Base-by-base conservation (phyloP, 2,329 filamentous ascomycete genomes). In the Cladosporium sp. region DNA sequence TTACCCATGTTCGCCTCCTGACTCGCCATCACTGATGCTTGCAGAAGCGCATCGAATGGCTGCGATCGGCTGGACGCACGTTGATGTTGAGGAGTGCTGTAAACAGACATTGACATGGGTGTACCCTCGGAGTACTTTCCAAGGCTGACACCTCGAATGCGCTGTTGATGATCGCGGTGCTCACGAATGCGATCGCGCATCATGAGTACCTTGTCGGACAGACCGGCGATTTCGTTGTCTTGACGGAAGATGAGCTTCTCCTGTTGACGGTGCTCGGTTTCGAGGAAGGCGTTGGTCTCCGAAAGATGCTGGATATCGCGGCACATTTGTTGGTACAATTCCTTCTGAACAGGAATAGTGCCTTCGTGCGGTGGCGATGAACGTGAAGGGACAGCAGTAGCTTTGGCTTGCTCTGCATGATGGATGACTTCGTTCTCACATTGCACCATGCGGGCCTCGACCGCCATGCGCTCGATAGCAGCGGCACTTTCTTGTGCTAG, bases 371-470 rank as follows among this genome's bases (percentile, higher is more conserved):
- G 79, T 51, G 85, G 81, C 3, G 80, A 37, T 17, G 59, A 58
- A 39, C 66, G 67, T 9, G 61, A 54, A 5, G 77, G 19, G 76
- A 78, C 6, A 75, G 74, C 63, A 75, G 80, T 57, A 82, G 74
- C 59, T 79, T 84, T 52, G 82, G 83, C 52, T 69, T 88, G 83
- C 68, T 94, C 89, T 13, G 86, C 85, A 61, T 82, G 80, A 60
- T 91, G 88, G 25, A 97, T 77, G 12, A 92, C 89, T 61, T 96
- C 89, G 19, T 96, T 88, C 73, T 97, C 91, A 20, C 89, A 83
- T 61, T 90, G 84, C n/a, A 88, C 88, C 83, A 97, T 92, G 63
- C 94, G 89, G 66, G 96, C 89, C 73, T 97, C 93, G 4, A 97
- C 92, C 35, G 87, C 88, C 64, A 93, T 91, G 24, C 91, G 86